phyloP scores from a whole-genome alignment of 2,329 filamentous ascomycete species.

The Aspergillus pseudonomiae region DNA sequence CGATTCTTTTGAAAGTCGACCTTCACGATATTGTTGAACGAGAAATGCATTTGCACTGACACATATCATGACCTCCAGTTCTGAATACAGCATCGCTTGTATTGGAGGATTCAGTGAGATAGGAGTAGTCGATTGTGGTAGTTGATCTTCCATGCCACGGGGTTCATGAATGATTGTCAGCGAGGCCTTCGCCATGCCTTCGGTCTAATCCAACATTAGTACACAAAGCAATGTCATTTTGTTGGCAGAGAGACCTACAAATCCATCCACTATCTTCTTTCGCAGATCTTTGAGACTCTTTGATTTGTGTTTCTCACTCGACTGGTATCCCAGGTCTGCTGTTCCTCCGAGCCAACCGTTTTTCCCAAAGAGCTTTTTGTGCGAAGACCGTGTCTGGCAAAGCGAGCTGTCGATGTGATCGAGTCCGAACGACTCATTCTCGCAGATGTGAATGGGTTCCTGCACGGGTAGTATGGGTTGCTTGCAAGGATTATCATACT shows the following conservation, averaged over 20 bases:
- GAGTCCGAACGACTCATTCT: slow-evolving; percentile 3
- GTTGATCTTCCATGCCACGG: slow-evolving; percentile 15
- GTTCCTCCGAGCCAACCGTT: slow-evolving; percentile 45
- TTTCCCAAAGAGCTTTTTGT: slow-evolving; percentile 48
- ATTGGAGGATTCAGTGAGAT: slow-evolving; percentile 45
- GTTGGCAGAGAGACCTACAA: slow-evolving; percentile 30
- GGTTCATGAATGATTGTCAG: slow-evolving; percentile 14
- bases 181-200: slow-evolving; percentile 28
- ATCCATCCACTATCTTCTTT: slow-evolving; percentile 41
- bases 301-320: slow-evolving; percentile 32
- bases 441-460: neutral
- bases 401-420: slow-evolving; percentile 12
- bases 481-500: slow-evolving; percentile 5
- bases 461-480: slow-evolving; percentile 8
- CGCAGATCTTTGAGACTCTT: slow-evolving; percentile 37
- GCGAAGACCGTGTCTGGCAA: slow-evolving; percentile 18
- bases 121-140: slow-evolving; percentile 31
- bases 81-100: slow-evolving; percentile 49
- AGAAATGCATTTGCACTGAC: slow-evolving; percentile 50
- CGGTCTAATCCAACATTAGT: slow-evolving; percentile 25
- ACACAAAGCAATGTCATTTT: neutral
- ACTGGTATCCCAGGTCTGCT: slow-evolving; percentile 33
- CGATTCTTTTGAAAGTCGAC: slow-evolving; percentile 43
- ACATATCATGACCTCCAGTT: slow-evolving; percentile 51
- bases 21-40: slow-evolving; percentile 43